Evolutionary conservation across 1,139 yeast genomes (phyloP), one percentile per base, ranked within the genome.

Genomic region (Yamadazyma diospyri): DNA sequence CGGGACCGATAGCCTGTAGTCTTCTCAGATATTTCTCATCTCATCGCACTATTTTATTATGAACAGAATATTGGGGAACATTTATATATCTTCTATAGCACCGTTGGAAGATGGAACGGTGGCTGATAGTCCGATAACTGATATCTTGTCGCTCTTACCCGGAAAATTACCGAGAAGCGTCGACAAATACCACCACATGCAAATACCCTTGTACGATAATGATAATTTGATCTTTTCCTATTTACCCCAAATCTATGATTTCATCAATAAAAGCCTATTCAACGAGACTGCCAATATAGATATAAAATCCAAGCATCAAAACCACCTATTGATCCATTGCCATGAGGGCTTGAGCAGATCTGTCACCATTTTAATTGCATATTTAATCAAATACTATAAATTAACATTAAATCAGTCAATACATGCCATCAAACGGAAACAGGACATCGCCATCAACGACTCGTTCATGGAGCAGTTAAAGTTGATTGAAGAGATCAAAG

Each of bases 311-410:
- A 53, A 56, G 2, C 83, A 76, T 39, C 49, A 51, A 39, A 70
- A 69, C 2, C 64, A 64, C 25, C 61, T 82, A 0, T 60, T 78
- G 29, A 63, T 83, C 5, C 86, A 82, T 51, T 83, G 94, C 53
- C 86, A 88, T 36, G 96, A 95, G 19, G 98, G 98, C 1, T 75
- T 79, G 17, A 85, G 95, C 2, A 64, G 98, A 43, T 82, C 95
- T 1, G 86, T 77, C 0, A 63, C 94, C 0, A 64, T 87, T 20
- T 64, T 79, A 10, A 69, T 80, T 25, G 94, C 95, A 2, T 92
- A 82, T 53, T 57, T 92, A 40, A 88, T 92, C 94, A 74, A 76
- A 49, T 72, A 76, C 40, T 78, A 81, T 55, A 70, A 76, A 6
- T 67, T 86, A 53, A 59, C 64, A 6, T 59, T 76, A 12, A 64